A percentile compares a stretch with the other conserved stretches of the same genome.
phyloP scores from a whole-genome alignment of 2,329 filamentous ascomycete genomes.

The Aspergillus tanneri region DNA sequence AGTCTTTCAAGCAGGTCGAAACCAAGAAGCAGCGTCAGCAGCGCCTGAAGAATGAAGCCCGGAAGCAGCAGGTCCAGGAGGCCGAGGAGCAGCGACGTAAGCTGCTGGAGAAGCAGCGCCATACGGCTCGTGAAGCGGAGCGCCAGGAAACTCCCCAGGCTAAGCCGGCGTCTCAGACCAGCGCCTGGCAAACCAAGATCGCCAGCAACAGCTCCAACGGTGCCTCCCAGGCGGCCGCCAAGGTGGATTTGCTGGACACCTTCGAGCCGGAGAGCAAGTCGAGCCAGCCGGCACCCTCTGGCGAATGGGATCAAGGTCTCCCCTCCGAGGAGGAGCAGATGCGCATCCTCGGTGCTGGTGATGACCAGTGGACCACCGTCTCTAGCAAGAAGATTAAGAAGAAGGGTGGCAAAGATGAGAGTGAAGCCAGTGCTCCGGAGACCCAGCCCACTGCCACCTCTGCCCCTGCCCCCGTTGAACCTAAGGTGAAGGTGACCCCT shows the following conservation, averaged over 20 bases:
- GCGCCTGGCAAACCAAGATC: conserved; percentile 55
- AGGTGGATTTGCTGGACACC: conserved; percentile 43
- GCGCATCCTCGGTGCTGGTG: conserved; percentile 50
- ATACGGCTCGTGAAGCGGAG: conserved; percentile 76
- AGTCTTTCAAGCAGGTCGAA: conserved; percentile 67
- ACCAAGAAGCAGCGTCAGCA: conserved; percentile 97
- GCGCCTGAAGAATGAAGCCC: conserved; percentile 79
- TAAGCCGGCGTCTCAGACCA: conserved; percentile 45
- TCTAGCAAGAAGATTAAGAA: conserved; percentile 59
- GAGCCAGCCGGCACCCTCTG: conserved; percentile 16
- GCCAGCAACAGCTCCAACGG: conserved; percentile 25
- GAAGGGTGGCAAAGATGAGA: conserved; percentile 45
- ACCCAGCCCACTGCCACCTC: conserved; percentile 24
- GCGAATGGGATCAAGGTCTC: conserved; percentile 49
- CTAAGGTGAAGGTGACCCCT: conserved; percentile 37
- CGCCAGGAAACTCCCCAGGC: conserved; percentile 67
- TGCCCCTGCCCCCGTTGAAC: conserved; percentile 30
- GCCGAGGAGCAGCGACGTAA: conserved; percentile 75
- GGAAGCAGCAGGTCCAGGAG: conserved; percentile 71
- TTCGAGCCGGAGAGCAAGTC: conserved; percentile 35
- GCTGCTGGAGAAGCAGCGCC: conserved; percentile 78
- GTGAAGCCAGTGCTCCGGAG: conserved; percentile 45
- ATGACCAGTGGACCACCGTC: conserved; percentile 62
- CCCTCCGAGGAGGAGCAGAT: conserved; percentile 63
- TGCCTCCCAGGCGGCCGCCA: conserved; percentile 20